Percentiles rank a stretch among this genome's conserved stretches.
These are phyloP conservation scores for Komagataella pseudopastoris DNA, from an alignment of 805 yeast genomes.

Conservation along the genomic window DNA sequence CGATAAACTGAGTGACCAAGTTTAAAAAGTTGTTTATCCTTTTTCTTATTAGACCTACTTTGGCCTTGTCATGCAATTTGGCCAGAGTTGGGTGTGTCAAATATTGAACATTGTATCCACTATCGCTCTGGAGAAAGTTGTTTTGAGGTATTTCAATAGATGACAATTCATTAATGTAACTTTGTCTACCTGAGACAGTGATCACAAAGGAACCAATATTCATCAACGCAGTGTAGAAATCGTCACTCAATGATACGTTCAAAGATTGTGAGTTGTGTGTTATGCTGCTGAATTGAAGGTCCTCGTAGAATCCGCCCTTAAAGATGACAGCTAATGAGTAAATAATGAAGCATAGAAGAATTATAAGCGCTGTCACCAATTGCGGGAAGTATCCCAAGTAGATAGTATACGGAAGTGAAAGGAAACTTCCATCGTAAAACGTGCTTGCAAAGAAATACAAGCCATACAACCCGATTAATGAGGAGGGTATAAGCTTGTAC, in stretches of 20 bases:
- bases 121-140: constrained; percentile 38
- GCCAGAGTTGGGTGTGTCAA: background rate
- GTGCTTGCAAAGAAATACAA: constrained; percentile 33
- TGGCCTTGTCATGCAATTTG: constrained; percentile 1
- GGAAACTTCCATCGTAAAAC: constrained; percentile 21
- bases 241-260: constrained; percentile 36
- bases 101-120: background rate
- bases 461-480: constrained; percentile 41
- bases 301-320: constrained; percentile 26
- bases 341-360: constrained; percentile 35
- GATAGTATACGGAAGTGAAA: constrained; percentile 40
- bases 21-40: background rate
- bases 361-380: constrained; percentile 34
- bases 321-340: constrained; percentile 46
- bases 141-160: constrained; percentile 29
- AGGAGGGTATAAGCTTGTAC: constrained; percentile 51
- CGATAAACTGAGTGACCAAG: background rate
- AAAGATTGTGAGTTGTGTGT: constrained; percentile 19
- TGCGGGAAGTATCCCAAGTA: constrained; percentile 57
- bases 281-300: constrained; percentile 19
- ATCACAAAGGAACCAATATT: constrained; percentile 51
- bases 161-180: constrained; percentile 48
- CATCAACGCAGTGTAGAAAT: constrained; percentile 49
- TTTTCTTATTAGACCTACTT: background rate
- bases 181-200: constrained; percentile 53